Conservation (phyloP, 1,284 basidiomycete species). For the Heterobasidion irregulare region DNA sequence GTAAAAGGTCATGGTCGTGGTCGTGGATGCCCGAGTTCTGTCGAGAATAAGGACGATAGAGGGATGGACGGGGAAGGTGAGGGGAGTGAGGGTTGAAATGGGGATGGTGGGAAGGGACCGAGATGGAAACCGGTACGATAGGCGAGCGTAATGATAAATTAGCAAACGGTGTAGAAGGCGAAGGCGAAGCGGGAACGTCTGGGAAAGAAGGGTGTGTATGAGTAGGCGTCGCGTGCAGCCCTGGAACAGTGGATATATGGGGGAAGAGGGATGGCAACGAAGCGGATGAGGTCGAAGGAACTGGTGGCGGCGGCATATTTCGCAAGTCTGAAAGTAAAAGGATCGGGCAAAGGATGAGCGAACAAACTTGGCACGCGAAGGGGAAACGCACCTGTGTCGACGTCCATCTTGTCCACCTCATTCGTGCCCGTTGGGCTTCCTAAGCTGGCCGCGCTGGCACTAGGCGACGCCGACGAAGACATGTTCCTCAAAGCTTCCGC, state of each 20-base stretch:
- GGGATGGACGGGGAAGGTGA: no score
- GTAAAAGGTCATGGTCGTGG: neutral
- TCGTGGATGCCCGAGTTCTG: neutral
- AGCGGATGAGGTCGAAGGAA: conserved; percentile 30
- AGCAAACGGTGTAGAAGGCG: conserved; percentile 25
- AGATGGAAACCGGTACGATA: conserved; percentile 6
- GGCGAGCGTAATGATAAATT: conserved; percentile 27
- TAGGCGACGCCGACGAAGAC: conserved; percentile 10
- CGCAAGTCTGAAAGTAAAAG: conserved; percentile 15
- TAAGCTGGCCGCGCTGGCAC: conserved; percentile 9
- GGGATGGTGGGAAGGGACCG: neutral
- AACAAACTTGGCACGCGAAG: conserved; percentile 1
- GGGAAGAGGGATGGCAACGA: conserved; percentile 20
- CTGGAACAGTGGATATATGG: conserved; percentile 5
- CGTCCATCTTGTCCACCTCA: conserved; percentile 21
- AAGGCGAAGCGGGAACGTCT: conserved; percentile 11
- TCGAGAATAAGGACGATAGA: conserved; percentile 6
- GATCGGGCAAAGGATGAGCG: neutral
- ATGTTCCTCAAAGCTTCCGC: conserved; percentile 20
- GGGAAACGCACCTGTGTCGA: conserved; percentile 14
- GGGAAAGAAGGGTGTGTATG: conserved; percentile 1
- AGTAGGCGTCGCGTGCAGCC: conserved; percentile 7
- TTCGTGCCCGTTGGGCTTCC: conserved; percentile 11
- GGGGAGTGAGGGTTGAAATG: neutral
- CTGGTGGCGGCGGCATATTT: conserved; percentile 39